A percentile compares a stretch with the other conserved stretches of the same genome.
Conservation (phyloP, 2,329 filamentous ascomycete species). For the Corinectria fuckeliana region DNA sequence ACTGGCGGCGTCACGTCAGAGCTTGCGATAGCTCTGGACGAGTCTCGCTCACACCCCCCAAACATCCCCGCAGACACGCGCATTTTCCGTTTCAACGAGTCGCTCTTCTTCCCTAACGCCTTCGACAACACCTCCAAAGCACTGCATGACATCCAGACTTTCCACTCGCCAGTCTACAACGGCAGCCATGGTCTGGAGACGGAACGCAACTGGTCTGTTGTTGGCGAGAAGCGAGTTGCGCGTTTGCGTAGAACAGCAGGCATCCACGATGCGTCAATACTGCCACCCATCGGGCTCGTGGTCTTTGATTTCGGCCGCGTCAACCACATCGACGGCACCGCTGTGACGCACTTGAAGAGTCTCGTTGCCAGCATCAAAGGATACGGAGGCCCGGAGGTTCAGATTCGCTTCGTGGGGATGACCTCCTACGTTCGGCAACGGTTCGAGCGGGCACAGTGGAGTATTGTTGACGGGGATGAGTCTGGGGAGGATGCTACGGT, state of each 20-base stretch:
- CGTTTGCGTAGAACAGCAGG: conserved; percentile 51
- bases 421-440: conserved; percentile 48
- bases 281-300: conserved; percentile 51
- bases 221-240: conserved; percentile 53
- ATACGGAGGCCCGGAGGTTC: conserved; percentile 54
- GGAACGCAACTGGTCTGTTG: conserved; percentile 62
- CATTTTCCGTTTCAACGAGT: conserved; percentile 63
- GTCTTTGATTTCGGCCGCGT: conserved; percentile 60
- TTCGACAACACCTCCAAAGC: conserved; percentile 57
- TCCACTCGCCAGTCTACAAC: conserved; percentile 49
- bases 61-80: conserved; percentile 56
- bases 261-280: conserved; percentile 41
- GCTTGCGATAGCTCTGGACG: conserved; percentile 19
- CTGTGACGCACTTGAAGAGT: conserved; percentile 55
- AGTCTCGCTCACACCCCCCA: conserved; percentile 26
- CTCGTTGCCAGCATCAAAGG: conserved; percentile 55
- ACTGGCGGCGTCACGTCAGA: conserved; percentile 39
- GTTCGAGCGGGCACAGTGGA: conserved; percentile 49
- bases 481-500: conserved; percentile 7
- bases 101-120: conserved; percentile 68
- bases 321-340: conserved; percentile 61
- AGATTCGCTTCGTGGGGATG: conserved; percentile 58
- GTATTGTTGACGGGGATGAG: conserved; percentile 22
- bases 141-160: conserved; percentile 56
- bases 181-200: conserved; percentile 38